Evolutionary conservation across 805 yeast genomes (phyloP).

Genomic region (Nakazawaea siamensis): DNA sequence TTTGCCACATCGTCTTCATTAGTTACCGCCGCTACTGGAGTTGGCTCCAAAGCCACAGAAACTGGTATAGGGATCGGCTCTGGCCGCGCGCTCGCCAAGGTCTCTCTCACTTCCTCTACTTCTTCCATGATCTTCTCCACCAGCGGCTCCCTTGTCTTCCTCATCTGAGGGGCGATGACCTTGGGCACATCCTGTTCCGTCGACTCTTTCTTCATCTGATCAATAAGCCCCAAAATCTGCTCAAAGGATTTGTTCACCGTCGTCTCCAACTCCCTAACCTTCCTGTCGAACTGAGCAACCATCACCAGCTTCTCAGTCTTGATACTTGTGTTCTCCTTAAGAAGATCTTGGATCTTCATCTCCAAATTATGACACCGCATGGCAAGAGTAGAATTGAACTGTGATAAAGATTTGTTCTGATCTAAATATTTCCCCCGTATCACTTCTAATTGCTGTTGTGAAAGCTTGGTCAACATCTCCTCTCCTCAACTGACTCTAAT

Average conservation of each 20-base stretch:
- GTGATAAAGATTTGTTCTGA: constrained; percentile 57
- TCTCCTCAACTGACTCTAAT: background rate
- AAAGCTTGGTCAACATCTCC: background rate
- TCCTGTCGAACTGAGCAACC: too few relatives aligned
- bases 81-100: too few relatives aligned
- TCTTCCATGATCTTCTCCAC: background rate
- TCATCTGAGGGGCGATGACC: background rate
- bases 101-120: background rate
- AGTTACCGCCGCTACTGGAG: too few relatives aligned
- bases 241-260: too few relatives aligned
- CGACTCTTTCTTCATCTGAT: constrained; percentile 11
- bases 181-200: constrained; percentile 11
- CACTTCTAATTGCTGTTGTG: constrained; percentile 11
- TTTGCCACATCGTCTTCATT: too few relatives aligned
- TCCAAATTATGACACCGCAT: constrained; percentile 46
- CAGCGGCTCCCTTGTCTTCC: background rate
- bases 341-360: constrained; percentile 36
- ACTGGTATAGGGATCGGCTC: too few relatives aligned
- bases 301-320: constrained; percentile 22
- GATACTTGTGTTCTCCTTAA: constrained; percentile 39
- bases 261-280: too few relatives aligned
- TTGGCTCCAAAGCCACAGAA: too few relatives aligned
- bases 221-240: constrained; percentile 10
- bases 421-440: constrained; percentile 19
- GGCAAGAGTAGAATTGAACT: constrained; percentile 45